Evolutionary conservation across 2,329 filamentous ascomycete genomes (phyloP).

Genomic region (Pseudocercospora eumusae): DNA sequence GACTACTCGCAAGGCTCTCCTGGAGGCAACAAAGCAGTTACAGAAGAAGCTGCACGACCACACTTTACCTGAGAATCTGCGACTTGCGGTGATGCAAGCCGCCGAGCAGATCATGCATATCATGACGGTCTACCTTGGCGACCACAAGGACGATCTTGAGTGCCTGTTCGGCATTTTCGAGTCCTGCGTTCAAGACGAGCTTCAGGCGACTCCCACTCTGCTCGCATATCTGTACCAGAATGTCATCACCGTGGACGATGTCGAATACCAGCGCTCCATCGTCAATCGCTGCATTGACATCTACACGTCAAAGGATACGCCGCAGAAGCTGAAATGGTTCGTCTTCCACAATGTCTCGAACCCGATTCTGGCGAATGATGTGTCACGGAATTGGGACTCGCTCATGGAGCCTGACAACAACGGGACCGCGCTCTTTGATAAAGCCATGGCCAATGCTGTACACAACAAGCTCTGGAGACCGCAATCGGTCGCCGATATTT

Average conservation of each 20-base stretch:
- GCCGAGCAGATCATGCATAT: conserved; percentile 85
- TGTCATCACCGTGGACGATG: conserved; percentile 79
- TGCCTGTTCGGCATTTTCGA: conserved; percentile 83
- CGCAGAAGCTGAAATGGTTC: conserved; percentile 91
- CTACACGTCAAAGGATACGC: conserved; percentile 74
- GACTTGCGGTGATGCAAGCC: conserved; percentile 84
- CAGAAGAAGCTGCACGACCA: conserved; percentile 72
- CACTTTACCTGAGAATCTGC: conserved; percentile 67
- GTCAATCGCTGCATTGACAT: conserved; percentile 84
- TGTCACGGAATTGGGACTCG: conserved; percentile 74
- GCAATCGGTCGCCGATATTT: conserved; percentile 69
- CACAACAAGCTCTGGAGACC: conserved; percentile 93
- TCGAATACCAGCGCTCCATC: conserved; percentile 81
- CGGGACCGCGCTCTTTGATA: conserved; percentile 77
- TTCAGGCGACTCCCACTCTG: conserved; percentile 74
- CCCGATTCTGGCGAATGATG: conserved; percentile 93
- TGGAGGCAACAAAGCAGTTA: conserved; percentile 72
- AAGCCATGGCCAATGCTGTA: conserved; percentile 81
- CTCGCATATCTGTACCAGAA: conserved; percentile 80
- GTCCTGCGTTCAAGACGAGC: conserved; percentile 76
- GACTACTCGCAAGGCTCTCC: conserved; percentile 59
- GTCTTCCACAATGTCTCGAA: conserved; percentile 90
- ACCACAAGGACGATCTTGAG: conserved; percentile 66
- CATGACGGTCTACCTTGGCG: conserved; percentile 75
- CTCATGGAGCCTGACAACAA: conserved; percentile 55